Percentiles rank a stretch among this genome's conserved stretches.
These are phyloP conservation scores for Apophysomyces elegans DNA, from an alignment of 371 early-diverging fungal species.

Conservation along the genomic window DNA sequence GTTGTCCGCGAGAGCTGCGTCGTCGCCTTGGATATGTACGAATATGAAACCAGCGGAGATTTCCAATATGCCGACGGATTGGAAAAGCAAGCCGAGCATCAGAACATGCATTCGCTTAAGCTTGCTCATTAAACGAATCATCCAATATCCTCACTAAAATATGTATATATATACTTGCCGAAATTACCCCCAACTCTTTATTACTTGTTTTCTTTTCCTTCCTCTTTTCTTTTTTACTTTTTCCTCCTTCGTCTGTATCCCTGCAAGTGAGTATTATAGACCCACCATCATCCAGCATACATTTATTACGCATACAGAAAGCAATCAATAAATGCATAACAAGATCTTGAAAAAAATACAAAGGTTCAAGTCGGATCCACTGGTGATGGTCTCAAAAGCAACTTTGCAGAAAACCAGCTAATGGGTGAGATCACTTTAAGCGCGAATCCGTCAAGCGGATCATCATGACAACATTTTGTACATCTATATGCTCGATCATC, in stretches of 20 bases:
- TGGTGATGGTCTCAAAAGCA: no score
- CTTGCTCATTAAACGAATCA: slow-evolving; percentile 23
- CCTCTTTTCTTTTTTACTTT: no score
- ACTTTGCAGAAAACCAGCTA: no score
- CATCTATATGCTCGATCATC: no score
- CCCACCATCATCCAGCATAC: slow-evolving; percentile 2
- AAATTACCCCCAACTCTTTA: not conserved
- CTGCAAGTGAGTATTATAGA: not conserved
- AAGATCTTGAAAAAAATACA: no score
- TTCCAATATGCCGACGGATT: slow-evolving; percentile 75
- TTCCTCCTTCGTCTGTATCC: slow-evolving; percentile 1
- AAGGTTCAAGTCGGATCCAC: no score
- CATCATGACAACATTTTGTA: no score
- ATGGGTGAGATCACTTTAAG: no score
- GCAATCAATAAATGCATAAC: not conserved
- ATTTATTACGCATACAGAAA: not conserved
- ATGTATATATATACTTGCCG: slow-evolving; percentile 1
- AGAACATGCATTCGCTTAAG: slow-evolving; percentile 48
- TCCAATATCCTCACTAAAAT: not conserved
- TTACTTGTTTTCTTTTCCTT: no score
- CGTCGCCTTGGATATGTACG: slow-evolving; percentile 98
- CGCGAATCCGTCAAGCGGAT: no score
- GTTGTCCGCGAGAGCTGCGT: slow-evolving; percentile 97
- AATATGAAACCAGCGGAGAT: slow-evolving; percentile 80
- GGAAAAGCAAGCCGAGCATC: slow-evolving; percentile 30